phyloP scores from a whole-genome alignment of 192 early-diverging fungal species.

The Glomus cerebriforme region DNA sequence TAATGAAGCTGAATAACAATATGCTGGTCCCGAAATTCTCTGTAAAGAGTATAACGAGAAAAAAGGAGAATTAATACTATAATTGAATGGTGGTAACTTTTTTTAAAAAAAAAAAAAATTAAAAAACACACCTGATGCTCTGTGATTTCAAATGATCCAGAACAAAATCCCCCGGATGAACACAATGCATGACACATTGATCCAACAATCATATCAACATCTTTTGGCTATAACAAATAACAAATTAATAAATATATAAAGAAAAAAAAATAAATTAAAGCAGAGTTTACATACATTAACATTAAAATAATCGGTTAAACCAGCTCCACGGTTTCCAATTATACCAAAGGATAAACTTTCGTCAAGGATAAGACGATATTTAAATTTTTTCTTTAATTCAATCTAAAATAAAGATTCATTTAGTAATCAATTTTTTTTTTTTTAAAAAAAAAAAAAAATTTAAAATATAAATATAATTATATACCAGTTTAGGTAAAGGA shows the following conservation, averaged over 20 bases:
- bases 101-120: neutral
- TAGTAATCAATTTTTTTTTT: neutral
- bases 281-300: constrained; percentile 47
- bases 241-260: neutral
- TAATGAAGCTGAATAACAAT: constrained; percentile 93
- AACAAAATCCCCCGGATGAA: constrained; percentile 88
- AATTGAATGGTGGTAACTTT: neutral
- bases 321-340: constrained; percentile 83
- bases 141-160: constrained; percentile 79
- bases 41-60: constrained; percentile 45
- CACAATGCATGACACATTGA: constrained; percentile 79
- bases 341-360: constrained; percentile 90
- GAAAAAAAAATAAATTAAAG: constrained; percentile 6
- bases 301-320: constrained; percentile 82
- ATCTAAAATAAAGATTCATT: constrained; percentile 35
- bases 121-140: constrained; percentile 60
- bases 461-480: neutral
- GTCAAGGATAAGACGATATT: constrained; percentile 95
- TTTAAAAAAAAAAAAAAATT: constrained; percentile 11
- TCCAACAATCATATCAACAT: constrained; percentile 89
- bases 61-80: neutral
- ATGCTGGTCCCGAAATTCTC: constrained; percentile 85
- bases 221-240: constrained; percentile 46
- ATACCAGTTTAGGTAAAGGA: constrained; percentile 70
- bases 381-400: constrained; percentile 91